A percentile compares a stretch with the other conserved stretches of the same genome.
These are phyloP conservation scores for Actinomucor elegans DNA, from an alignment of 371 early-diverging fungal species.

Conservation along the genomic window DNA sequence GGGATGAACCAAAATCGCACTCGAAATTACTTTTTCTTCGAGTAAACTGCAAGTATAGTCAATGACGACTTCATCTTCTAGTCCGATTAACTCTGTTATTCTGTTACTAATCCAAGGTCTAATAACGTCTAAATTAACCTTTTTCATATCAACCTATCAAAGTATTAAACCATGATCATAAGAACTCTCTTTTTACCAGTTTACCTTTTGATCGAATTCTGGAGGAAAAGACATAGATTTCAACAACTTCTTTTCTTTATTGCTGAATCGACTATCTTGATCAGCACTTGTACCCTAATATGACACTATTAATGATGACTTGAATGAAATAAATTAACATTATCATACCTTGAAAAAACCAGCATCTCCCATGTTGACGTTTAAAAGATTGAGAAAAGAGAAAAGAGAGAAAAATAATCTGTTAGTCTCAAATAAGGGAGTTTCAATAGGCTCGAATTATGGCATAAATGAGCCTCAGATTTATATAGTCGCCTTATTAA, in stretches of 20 bases:
- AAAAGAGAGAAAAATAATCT: neutral
- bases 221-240: constrained; percentile 82
- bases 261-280: constrained; percentile 88
- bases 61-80: constrained; percentile 93
- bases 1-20: neutral
- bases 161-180: neutral
- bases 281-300: constrained; percentile 75
- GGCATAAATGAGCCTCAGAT: no score
- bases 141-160: constrained; percentile 80
- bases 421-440: no score
- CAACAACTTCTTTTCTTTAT: constrained; percentile 86
- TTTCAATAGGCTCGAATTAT: no score
- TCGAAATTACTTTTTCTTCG: constrained; percentile 65
- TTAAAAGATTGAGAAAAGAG: neutral
- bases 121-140: constrained; percentile 85
- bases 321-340: neutral
- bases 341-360: constrained; percentile 71
- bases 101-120: constrained; percentile 85
- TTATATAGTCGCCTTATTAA: no score
- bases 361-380: constrained; percentile 73
- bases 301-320: neutral
- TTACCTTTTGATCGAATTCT: constrained; percentile 80
- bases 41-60: constrained; percentile 83
- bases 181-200: neutral
- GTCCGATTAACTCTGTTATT: constrained; percentile 77